These are phyloP conservation scores for Austropuccinia psidii DNA, from an alignment of 1,284 basidiomycete species.

Conservation along the genomic window DNA sequence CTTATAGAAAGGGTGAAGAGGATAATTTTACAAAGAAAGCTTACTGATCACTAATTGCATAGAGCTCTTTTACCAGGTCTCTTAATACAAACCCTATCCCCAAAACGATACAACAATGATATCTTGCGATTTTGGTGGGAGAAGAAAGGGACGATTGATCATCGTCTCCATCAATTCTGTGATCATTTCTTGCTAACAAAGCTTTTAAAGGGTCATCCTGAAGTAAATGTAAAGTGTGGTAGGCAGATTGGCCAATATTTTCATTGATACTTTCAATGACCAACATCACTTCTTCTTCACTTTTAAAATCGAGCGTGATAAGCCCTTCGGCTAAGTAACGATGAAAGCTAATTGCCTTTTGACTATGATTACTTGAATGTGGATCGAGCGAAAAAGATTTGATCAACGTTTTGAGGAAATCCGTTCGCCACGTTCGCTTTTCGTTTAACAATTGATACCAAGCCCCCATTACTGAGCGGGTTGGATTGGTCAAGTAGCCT, in stretches of 20 bases:
- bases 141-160: neutral
- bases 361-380: slow-evolving; percentile 22
- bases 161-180: slow-evolving; percentile 47
- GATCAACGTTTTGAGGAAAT: slow-evolving; percentile 74
- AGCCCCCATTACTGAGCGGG: slow-evolving; percentile 66
- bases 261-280: slow-evolving; percentile 73
- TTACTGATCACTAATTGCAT: slow-evolving; percentile 77
- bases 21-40: slow-evolving; percentile 43
- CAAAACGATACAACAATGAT: slow-evolving; percentile 59
- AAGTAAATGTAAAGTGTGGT: slow-evolving; percentile 56
- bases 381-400: slow-evolving; percentile 67
- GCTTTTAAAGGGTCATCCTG: slow-evolving; percentile 35
- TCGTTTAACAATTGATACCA: slow-evolving; percentile 89
- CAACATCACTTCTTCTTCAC: slow-evolving; percentile 79
- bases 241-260: slow-evolving; percentile 72
- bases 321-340: slow-evolving; percentile 94
- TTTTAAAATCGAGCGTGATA: slow-evolving; percentile 82
- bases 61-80: slow-evolving; percentile 67
- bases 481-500: slow-evolving; percentile 56
- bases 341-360: slow-evolving; percentile 72
- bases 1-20: neutral
- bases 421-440: slow-evolving; percentile 71
- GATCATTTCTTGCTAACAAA: slow-evolving; percentile 38
- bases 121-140: slow-evolving; percentile 38
- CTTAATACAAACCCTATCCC: slow-evolving; percentile 75